Conservation (phyloP, 2,329 filamentous ascomycete genomes). For the Hirsutella rhossiliensis region DNA sequence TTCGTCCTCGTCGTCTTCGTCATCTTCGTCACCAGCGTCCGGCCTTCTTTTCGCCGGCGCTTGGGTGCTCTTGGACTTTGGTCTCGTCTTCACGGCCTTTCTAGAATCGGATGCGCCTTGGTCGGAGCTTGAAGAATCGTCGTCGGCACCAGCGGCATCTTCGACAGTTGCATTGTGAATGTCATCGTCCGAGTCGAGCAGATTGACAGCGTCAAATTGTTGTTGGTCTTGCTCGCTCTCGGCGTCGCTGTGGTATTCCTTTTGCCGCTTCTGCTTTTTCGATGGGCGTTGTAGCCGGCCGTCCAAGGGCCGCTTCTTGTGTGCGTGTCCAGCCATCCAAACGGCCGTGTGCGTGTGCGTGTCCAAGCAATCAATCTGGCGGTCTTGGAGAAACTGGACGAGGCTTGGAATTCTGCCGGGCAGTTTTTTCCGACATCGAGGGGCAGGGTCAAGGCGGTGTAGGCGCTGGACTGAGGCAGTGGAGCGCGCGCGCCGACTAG, state of each 20-base stretch:
- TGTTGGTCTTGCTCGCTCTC: conserved; percentile 26
- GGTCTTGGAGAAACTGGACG: conserved; percentile 2
- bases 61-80: background rate
- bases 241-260: conserved; percentile 41
- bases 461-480: background rate
- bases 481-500: no score
- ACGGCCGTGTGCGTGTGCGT: background rate
- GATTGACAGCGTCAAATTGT: conserved; percentile 37
- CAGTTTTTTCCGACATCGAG: conserved; percentile 4
- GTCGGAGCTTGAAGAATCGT: conserved; percentile 22
- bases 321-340: conserved; percentile 19
- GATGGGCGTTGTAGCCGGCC: conserved; percentile 25
- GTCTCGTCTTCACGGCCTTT: conserved; percentile 12
- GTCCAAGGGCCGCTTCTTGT: conserved; percentile 20
- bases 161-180: conserved; percentile 41
- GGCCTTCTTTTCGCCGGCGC: conserved; percentile 9
- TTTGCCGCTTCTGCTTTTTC: conserved; percentile 40
- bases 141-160: conserved; percentile 29
- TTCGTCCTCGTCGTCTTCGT: conserved; percentile 17
- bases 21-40: conserved; percentile 10
- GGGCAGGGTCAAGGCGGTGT: conserved; percentile 5
- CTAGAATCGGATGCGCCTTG: conserved; percentile 14
- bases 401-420: conserved; percentile 7
- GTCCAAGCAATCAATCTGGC: background rate
- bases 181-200: conserved; percentile 46